Evolutionary conservation across 2,329 filamentous ascomycete species (phyloP).

Genomic region (Arthroderma uncinatum): DNA sequence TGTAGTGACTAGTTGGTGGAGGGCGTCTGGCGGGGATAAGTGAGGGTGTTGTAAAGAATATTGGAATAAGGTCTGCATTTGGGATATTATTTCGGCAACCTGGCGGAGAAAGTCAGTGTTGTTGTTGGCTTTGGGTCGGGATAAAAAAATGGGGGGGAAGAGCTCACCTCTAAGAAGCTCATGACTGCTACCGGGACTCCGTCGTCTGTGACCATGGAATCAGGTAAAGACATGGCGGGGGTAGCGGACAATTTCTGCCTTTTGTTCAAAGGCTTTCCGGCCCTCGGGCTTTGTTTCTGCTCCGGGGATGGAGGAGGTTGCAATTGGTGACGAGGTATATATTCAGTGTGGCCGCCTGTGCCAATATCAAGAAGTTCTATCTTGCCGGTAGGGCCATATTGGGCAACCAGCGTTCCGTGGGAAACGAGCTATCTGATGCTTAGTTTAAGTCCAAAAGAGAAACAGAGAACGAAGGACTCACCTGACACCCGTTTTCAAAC

Average conservation of each 20-base stretch:
- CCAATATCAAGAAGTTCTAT: slow-evolving; percentile 79
- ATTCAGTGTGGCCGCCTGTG: slow-evolving; percentile 68
- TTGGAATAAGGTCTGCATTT: slow-evolving; percentile 51
- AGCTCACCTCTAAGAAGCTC: slow-evolving; percentile 49
- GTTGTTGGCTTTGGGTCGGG: slow-evolving; percentile 13
- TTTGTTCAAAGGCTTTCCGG: slow-evolving; percentile 43
- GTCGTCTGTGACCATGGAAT: slow-evolving; percentile 37
- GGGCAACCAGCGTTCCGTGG: slow-evolving; percentile 62
- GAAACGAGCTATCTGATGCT: slow-evolving; percentile 53
- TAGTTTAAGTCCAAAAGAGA: slow-evolving; percentile 1
- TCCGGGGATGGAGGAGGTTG: slow-evolving; percentile 41
- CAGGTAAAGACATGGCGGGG: slow-evolving; percentile 34
- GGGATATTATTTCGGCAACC: slow-evolving; percentile 55
- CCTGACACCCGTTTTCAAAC: slow-evolving; percentile 73
- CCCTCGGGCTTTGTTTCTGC: slow-evolving; percentile 47
- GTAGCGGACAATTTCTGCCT: slow-evolving; percentile 35
- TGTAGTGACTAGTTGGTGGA: slow-evolving; percentile 42
- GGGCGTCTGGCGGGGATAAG: slow-evolving; percentile 44
- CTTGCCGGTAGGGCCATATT: slow-evolving; percentile 67
- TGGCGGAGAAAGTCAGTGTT: slow-evolving; percentile 23
- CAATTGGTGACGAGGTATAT: slow-evolving; percentile 56
- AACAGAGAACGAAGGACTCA: slow-evolving; percentile 36
- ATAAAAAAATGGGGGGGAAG: slow-evolving; percentile 18
- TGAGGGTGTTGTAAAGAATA: slow-evolving; percentile 44
- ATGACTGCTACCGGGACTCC: slow-evolving; percentile 48